Evolutionary conservation across 163 green algal species (phyloP).

Genomic region (Volvox carteri): DNA sequence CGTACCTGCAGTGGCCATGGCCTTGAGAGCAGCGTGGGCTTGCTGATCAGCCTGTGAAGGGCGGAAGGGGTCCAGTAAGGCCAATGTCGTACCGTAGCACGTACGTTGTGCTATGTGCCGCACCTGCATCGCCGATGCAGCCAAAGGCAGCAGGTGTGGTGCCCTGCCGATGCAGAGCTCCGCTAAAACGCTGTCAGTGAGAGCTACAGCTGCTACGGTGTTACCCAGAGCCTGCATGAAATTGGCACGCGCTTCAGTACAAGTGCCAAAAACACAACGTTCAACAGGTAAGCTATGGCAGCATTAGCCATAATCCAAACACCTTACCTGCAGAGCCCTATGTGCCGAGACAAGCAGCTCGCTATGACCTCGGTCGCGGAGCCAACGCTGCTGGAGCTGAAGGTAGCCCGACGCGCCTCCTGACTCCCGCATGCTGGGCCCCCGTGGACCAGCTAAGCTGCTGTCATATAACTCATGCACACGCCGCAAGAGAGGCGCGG

Average conservation of each 20-base stretch:
- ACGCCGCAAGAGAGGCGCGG: slow-evolving; percentile 18
- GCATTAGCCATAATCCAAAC: no score
- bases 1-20: neutral
- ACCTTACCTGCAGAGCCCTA: slow-evolving; percentile 23
- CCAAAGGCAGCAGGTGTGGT: slow-evolving; percentile 44
- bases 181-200: slow-evolving; percentile 42
- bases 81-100: no score
- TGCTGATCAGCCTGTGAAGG: slow-evolving; percentile 27
- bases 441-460: slow-evolving; percentile 17
- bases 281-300: no score
- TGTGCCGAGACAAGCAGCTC: slow-evolving; percentile 41
- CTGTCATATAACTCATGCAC: slow-evolving; percentile 44
- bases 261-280: no score
- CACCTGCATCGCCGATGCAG: slow-evolving; percentile 29
- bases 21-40: slow-evolving; percentile 29
- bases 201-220: slow-evolving; percentile 19
- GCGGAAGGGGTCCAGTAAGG: no score
- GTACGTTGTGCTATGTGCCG: no score
- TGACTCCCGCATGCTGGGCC: slow-evolving; percentile 23
- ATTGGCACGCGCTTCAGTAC: no score
- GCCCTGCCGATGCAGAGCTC: slow-evolving; percentile 8
- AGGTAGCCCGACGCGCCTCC: slow-evolving; percentile 33
- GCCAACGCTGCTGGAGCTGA: slow-evolving; percentile 54
- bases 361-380: slow-evolving; percentile 39
- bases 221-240: slow-evolving; percentile 41